Evolutionary conservation across 495 filamentous ascomycete genomes (phyloP).

Genomic region (Aspergillus cristatus): DNA sequence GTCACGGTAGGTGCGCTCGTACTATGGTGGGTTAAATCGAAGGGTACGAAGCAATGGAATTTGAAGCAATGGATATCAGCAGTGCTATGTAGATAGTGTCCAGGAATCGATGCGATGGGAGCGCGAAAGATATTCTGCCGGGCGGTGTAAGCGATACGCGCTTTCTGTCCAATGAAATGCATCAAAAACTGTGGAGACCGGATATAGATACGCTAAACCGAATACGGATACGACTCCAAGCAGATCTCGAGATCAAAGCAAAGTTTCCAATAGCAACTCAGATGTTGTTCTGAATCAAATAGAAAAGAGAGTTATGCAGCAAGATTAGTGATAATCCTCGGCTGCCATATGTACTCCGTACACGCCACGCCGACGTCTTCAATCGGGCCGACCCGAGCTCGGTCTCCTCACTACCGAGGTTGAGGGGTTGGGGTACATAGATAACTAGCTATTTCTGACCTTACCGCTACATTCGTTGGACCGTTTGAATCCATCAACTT

Average conservation of each 20-base stretch:
- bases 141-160: slow-evolving; percentile 2
- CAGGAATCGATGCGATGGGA: slow-evolving; percentile 33
- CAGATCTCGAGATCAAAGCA: no score
- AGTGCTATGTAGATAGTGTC: slow-evolving; percentile 82
- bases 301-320: no score
- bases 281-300: no score
- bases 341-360: no score
- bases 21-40: not conserved
- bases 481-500: not conserved
- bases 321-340: no score
- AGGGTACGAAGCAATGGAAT: no score
- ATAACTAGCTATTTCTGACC: not conserved
- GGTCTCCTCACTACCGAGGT: not conserved
- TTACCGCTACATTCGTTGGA: not conserved
- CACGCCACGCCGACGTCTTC: no score
- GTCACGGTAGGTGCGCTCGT: not conserved
- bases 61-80: slow-evolving; percentile 88
- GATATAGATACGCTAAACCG: no score
- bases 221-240: no score
- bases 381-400: slow-evolving; percentile 8
- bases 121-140: slow-evolving; percentile 5
- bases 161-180: no score
- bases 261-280: no score
- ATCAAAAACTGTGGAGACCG: not conserved
- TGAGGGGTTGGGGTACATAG: not conserved